Conservation (phyloP, 352 stramenopile genomes). For the Blastocystis sp. region DNA sequence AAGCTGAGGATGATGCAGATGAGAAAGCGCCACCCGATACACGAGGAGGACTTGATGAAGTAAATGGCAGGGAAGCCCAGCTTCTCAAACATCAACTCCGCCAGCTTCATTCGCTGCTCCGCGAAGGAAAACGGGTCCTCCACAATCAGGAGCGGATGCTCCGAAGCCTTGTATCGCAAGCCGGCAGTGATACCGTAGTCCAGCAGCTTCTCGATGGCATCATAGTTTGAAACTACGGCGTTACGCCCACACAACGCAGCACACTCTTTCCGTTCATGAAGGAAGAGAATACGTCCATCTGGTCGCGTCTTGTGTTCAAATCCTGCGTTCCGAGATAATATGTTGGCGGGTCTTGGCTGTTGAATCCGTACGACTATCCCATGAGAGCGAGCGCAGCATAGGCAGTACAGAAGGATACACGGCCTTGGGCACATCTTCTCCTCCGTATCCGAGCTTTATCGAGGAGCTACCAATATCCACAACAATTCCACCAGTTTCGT, state of each 20-base stretch:
- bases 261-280: conserved; percentile 61
- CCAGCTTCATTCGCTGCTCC: conserved; percentile 68
- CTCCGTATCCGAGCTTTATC: conserved; percentile 73
- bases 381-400: conserved; percentile 34
- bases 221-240: conserved; percentile 69
- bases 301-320: conserved; percentile 43
- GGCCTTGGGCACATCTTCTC: conserved; percentile 73
- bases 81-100: conserved; percentile 70
- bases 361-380: conserved; percentile 53
- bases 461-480: conserved; percentile 72
- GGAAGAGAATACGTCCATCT: conserved; percentile 61
- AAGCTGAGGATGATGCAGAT: not conserved
- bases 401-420: conserved; percentile 72
- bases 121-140: conserved; percentile 69
- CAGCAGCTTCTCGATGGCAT: conserved; percentile 72
- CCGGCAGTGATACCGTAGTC: conserved; percentile 70
- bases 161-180: conserved; percentile 70
- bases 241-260: not conserved
- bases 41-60: conserved; percentile 58
- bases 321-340: conserved; percentile 65
- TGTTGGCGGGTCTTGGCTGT: conserved; percentile 59
- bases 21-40: not conserved
- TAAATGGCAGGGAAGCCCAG: conserved; percentile 54
- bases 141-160: conserved; percentile 72
- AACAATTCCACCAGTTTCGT: conserved; percentile 73